Evolutionary conservation across 768 basidiomycete species (phyloP), one percentile per base, ranked within the genome.

Genomic region (Boletellus emodensis): DNA sequence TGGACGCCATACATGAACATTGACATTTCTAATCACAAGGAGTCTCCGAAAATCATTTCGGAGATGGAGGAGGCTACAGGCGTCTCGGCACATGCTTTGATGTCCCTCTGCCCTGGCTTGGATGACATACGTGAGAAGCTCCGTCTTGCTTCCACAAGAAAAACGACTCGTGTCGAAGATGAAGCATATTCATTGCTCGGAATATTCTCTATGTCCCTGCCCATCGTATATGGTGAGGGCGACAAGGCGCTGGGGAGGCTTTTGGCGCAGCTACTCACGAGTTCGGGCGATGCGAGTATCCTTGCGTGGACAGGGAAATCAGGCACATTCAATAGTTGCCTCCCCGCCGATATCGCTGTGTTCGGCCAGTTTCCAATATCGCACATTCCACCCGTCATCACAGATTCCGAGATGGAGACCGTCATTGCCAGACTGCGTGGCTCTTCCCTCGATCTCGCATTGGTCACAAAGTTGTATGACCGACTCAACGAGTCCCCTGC

Each of bases 181-280:
- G 36, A 47, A n/a, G 57, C 56, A 2, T 58, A 58, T 28, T 54
- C 52, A 0, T 13, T 58, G 2, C 49, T 58, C 8, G 56, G 56
- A 1, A 51, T 51, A 11, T 59, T 51, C 22, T 54, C 56, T 2
- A 3, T 18, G 3, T 11, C 43, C 17, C 33, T 58, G 30, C 49
- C 56, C 1, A 3, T 54, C 6, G 14, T 54, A 6, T 58, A 58
- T 28, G 56, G 57, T 5, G 52, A 56, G 3, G 40, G 56, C 7
- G 35, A 57, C 13, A 15, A 42, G 24, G 46, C 56, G 0, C 44
- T 58, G 4, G 55, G 55, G 18, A 37, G 51, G 7, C 45, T 53
- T 3, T 28, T 57, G 13, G 45, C 42, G 8, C 48, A 49, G 18
- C 22, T 58, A 7, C 40, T 58, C 8, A 44, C 37, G 3, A 49